Evolutionary conservation across 225 moss, liverwort and hornwort species (phyloP).

Genomic region (Physcomitrellopsis africana): DNA sequence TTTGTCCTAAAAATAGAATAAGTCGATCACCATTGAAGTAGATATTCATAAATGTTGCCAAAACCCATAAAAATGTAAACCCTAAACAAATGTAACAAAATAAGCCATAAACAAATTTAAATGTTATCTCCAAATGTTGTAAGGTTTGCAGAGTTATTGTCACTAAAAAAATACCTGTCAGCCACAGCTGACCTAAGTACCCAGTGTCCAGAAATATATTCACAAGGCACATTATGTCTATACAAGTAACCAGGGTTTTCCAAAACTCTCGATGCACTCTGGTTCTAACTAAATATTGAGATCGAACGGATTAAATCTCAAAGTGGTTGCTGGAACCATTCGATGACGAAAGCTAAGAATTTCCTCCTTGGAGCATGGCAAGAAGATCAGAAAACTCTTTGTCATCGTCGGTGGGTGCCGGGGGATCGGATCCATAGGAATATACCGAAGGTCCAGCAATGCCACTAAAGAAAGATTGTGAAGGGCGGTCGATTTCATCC

Average conservation of each 20-base stretch:
- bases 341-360: slow-evolving; percentile 19
- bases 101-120: slow-evolving; percentile 37
- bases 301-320: slow-evolving; percentile 29
- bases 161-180: slow-evolving; percentile 45
- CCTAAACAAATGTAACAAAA: neutral
- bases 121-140: slow-evolving; percentile 44
- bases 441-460: slow-evolving; percentile 51
- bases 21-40: too few species aligned
- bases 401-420: slow-evolving; percentile 69
- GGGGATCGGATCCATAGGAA: slow-evolving; percentile 42
- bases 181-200: slow-evolving; percentile 47
- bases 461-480: slow-evolving; percentile 78
- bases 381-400: slow-evolving; percentile 84
- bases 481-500: slow-evolving; percentile 56
- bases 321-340: neutral
- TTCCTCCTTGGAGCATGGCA: slow-evolving; percentile 63
- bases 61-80: slow-evolving; percentile 20
- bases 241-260: slow-evolving; percentile 45
- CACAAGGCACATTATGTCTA: slow-evolving; percentile 55
- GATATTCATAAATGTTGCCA: slow-evolving; percentile 9
- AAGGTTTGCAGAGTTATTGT: slow-evolving; percentile 38
- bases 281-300: slow-evolving; percentile 17
- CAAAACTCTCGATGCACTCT: slow-evolving; percentile 33
- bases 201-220: slow-evolving; percentile 30
- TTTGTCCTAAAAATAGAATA: too few species aligned